Conservation (phyloP, 768 basidiomycete genomes). For the Neoboletus subvelutipes region DNA sequence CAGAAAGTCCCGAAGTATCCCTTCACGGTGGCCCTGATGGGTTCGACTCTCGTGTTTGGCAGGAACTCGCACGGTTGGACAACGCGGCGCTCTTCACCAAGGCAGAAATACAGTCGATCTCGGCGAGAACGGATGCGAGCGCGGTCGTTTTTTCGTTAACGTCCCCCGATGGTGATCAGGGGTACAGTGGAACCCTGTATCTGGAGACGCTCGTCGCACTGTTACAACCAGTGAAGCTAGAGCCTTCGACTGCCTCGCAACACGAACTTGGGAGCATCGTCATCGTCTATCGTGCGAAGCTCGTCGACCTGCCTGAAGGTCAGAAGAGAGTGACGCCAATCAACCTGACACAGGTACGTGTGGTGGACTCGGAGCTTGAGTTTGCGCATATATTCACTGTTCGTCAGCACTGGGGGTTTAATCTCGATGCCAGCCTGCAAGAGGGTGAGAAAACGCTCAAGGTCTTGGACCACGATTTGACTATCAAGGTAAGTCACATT, state of each 20-base stretch:
- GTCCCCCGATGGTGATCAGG: constrained; percentile 68
- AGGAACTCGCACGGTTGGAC: constrained; percentile 37
- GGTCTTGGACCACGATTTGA: constrained; percentile 50
- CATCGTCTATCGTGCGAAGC: constrained; percentile 66
- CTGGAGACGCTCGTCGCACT: constrained; percentile 58
- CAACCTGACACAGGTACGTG: constrained; percentile 69
- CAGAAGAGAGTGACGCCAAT: constrained; percentile 61
- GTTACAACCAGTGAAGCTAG: constrained; percentile 37
- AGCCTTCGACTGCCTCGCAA: constrained; percentile 33
- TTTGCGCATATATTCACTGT: not conserved
- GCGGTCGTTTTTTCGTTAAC: constrained; percentile 56
- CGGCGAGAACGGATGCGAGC: constrained; percentile 25
- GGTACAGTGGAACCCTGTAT: constrained; percentile 60
- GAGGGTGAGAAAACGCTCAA: constrained; percentile 41
- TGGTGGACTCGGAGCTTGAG: not conserved
- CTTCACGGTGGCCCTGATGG: constrained; percentile 72
- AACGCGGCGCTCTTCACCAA: constrained; percentile 54
- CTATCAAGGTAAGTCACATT: constrained; percentile 35
- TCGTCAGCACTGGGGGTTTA: constrained; percentile 80
- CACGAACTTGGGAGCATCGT: constrained; percentile 62
- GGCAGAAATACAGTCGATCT: constrained; percentile 50
- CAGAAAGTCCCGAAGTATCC: constrained; percentile 56
- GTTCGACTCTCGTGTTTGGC: constrained; percentile 60
- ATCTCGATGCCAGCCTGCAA: constrained; percentile 66
- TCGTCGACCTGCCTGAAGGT: constrained; percentile 42